phyloP scores from a whole-genome alignment of 2,329 filamentous ascomycete species.

The Colletotrichum paranaense region DNA sequence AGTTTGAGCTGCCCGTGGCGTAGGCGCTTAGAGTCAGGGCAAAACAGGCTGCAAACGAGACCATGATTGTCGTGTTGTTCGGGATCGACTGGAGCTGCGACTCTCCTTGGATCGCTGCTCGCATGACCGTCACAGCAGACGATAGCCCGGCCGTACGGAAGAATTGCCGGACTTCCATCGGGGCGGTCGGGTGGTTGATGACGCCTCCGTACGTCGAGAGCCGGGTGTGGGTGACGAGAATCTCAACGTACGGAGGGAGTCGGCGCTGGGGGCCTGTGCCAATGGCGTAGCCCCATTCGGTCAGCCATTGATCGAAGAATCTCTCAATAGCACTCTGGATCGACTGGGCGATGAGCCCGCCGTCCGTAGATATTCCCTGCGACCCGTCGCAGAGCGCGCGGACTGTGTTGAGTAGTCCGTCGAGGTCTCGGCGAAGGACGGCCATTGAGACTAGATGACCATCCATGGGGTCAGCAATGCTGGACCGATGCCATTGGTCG shows the following conservation, averaged over 20 bases:
- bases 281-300: conserved; percentile 70
- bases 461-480: conserved; percentile 73
- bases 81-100: conserved; percentile 78
- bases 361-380: conserved; percentile 58
- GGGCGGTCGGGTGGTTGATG: conserved; percentile 79
- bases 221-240: conserved; percentile 77
- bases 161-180: conserved; percentile 76
- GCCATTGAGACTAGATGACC: conserved; percentile 79
- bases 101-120: conserved; percentile 79
- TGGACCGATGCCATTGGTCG: conserved; percentile 75
- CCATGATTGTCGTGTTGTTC: conserved; percentile 84
- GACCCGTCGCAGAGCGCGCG: conserved; percentile 70
- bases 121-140: conserved; percentile 79
- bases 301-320: conserved; percentile 75
- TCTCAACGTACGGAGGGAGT: conserved; percentile 80
- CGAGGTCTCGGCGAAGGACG: conserved; percentile 74
- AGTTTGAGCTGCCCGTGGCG: conserved; percentile 64
- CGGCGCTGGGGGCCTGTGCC: conserved; percentile 64
- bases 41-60: conserved; percentile 79
- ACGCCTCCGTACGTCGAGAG: conserved; percentile 81
- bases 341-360: conserved; percentile 63
- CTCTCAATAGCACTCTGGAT: conserved; percentile 71
- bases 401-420: conserved; percentile 67
- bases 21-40: conserved; percentile 73
- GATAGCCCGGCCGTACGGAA: conserved; percentile 79